Base-by-base conservation (phyloP, 352 stramenopile species). In the Saprolegnia diclina region DNA sequence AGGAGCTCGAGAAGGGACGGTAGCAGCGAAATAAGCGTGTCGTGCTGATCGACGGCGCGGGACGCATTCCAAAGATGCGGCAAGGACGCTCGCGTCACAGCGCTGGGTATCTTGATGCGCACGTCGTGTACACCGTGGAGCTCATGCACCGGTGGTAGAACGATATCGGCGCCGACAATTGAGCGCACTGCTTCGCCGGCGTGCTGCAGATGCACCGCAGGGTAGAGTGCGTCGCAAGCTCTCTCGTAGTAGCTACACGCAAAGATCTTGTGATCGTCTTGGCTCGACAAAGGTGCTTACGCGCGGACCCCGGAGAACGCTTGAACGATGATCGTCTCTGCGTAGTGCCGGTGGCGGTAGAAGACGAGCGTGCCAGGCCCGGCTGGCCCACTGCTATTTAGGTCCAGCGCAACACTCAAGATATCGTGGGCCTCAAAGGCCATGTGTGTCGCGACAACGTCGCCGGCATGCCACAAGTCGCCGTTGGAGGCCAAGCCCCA, bases 131-230 rank as follows among this genome's bases (percentile, higher is more conserved):
- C 35, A 35, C 24, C n/a, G 13, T 59, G 52, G 13, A 59, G n/a
- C 19, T 59, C 52, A 24, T 59, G 52, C 24, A n/a, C 24, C 1
- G 52, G 52, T 24, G 11, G 52, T 3, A 59, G 35, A 24, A n/a
- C 3, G 35, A 40, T n/a, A 24, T 59, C 52, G 35, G 11, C 11
- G 35, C 19, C 52, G 2, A 4, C 24, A 9, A 59, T 18, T 14
- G 11, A 59, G 24, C 52, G 24, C 11, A 24, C 52, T 4, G 11
- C 16, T 24, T 59, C 52, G 11, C 35, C 35, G 3, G 52, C 24
- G 9, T 59, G 35, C 35, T 59, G 52, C 16, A 59, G 19, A 42
- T 59, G 52, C 11, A 59, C 52, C 16, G 35, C 52, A 59, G 52
- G 52, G 35, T 42, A 42, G 13, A 59, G 35, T 9, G 13, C 52